Conservation (phyloP, 805 yeast genomes). For the Lachancea fermentati region DNA sequence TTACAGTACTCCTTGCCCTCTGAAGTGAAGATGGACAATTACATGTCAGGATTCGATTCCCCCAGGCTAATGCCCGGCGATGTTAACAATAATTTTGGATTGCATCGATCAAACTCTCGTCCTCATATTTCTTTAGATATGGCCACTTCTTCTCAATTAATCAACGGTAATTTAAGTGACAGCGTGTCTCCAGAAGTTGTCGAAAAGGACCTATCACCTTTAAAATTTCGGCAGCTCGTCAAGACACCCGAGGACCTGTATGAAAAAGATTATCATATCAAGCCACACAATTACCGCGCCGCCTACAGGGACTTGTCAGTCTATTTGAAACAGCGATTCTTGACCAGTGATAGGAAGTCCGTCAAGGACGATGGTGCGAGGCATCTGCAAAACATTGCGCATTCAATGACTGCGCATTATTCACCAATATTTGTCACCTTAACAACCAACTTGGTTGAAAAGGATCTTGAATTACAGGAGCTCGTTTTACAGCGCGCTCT, state of each 20-base stretch:
- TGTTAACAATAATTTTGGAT: neutral
- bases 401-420: slow-evolving; percentile 43
- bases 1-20: neutral
- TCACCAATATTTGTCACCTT: slow-evolving; percentile 76
- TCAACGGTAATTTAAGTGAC: neutral
- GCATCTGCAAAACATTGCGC: slow-evolving; percentile 34
- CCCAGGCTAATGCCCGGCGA: neutral
- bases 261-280: slow-evolving; percentile 14
- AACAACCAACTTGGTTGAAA: slow-evolving; percentile 64
- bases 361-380: slow-evolving; percentile 5
- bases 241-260: slow-evolving; percentile 22
- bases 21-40: neutral
- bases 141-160: slow-evolving; percentile 2
- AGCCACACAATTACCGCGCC: slow-evolving; percentile 21
- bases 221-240: slow-evolving; percentile 17
- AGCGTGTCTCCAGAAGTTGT: slow-evolving; percentile 10
- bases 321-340: slow-evolving; percentile 14
- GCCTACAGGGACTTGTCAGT: slow-evolving; percentile 18
- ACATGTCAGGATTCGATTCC: neutral
- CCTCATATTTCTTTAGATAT: slow-evolving; percentile 22
- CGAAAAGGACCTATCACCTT: slow-evolving; percentile 14
- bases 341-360: slow-evolving; percentile 6
- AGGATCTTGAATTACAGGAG: slow-evolving; percentile 61
- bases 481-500: slow-evolving; percentile 51
- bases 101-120: slow-evolving; percentile 13